Base-by-base conservation (phyloP, 345 rosid genomes). In the Citrus cavaleriei region DNA sequence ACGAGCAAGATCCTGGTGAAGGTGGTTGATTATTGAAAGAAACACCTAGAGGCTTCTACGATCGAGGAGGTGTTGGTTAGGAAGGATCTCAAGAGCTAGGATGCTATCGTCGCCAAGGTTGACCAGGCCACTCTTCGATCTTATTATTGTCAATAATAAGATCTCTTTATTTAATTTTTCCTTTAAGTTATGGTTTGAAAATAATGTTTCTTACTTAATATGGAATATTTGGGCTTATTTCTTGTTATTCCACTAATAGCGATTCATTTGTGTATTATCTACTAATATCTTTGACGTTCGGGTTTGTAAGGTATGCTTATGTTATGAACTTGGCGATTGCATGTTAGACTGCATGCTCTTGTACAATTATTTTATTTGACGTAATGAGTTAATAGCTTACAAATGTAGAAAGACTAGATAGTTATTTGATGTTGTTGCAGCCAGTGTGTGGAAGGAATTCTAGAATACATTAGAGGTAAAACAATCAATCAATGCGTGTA, bases 21-120 rank as follows among this genome's bases (percentile, higher is more conserved):
- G 89, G 91, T 93, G 27, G 87, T 93, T 64, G 95, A 92, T 86
- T 94, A 93, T 81, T 87, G 91, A 85, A 89, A 83, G 84, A 91
- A 87, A 60, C 97, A 93, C 82, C 93, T 85, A 4, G 92, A 89
- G 28, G 72, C 86, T 55, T 35, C 70, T 34, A 80, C 8, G 73
- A 42, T 66, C n/a, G 76, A 75, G 63, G 81, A 75, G 63, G 81
- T 30, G 58, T 30, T 54, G 90, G 81, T 42, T 42, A 42, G 49
- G 2, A 89, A 85, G 0, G 87, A 84, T 0, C 77, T 89, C 70
- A 84, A 84, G 82, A 46, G 40, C 51, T 92, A 88, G 90, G 96
- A 93, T 73, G 80, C 88, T 24, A 89, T 89, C 0, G 88, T 93
- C 79, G 78, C 87, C 86, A 78, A 81, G 12, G 86, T 87, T 18